Evolutionary conservation across 2,329 filamentous ascomycete genomes (phyloP).

Genomic region (Talaromyces pinophilus): DNA sequence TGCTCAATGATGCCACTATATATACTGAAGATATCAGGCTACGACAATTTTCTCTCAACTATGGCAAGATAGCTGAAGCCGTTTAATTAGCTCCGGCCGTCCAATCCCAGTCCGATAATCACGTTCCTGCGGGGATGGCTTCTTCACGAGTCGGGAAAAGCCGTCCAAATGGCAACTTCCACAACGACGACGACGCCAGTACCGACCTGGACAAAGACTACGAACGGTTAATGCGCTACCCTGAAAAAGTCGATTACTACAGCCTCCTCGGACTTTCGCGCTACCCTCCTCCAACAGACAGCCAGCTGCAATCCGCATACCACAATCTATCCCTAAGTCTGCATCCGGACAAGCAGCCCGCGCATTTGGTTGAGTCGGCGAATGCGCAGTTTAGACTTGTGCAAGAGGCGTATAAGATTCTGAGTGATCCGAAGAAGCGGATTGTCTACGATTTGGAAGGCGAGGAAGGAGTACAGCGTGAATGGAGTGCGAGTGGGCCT

Average conservation of each 20-base stretch:
- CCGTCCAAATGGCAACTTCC: not conserved
- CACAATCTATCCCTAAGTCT: conserved; percentile 46
- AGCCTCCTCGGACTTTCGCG: conserved; percentile 43
- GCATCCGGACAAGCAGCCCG: conserved; percentile 49
- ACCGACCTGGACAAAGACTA: conserved; percentile 32
- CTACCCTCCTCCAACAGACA: conserved; percentile 42
- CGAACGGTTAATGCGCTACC: conserved; percentile 32
- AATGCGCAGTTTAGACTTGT: conserved; percentile 42
- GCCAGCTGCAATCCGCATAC: conserved; percentile 48
- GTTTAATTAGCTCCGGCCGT: not conserved
- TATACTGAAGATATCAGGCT: not conserved
- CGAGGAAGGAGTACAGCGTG: conserved; percentile 41
- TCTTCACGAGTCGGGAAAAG: not conserved
- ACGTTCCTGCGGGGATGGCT: conserved; percentile 10
- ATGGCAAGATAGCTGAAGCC: not conserved
- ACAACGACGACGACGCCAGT: not conserved
- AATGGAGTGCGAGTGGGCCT: conserved; percentile 39
- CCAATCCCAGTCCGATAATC: not conserved
- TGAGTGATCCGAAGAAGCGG: conserved; percentile 45
- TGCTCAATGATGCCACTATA: conserved; percentile 9
- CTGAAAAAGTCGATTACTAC: conserved; percentile 45
- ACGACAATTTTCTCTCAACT: no score
- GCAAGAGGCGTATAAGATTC: conserved; percentile 45
- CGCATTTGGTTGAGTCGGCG: conserved; percentile 40
- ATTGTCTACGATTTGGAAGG: conserved; percentile 48